Evolutionary conservation across 2,329 filamentous ascomycete genomes (phyloP).

Genomic region (Microdochium bolleyi): DNA sequence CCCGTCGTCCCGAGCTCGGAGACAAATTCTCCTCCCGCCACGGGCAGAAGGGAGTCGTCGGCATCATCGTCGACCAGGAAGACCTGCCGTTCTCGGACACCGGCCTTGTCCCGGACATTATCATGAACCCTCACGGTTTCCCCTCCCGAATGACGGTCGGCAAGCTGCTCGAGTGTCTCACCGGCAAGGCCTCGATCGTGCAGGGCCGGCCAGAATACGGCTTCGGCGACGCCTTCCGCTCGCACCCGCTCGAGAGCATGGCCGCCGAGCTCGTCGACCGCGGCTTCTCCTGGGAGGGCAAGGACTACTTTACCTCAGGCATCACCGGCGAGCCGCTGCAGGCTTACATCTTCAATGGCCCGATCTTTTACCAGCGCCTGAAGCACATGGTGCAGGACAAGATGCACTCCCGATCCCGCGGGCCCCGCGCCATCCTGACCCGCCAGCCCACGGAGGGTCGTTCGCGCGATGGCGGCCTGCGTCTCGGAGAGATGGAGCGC

Average conservation of each 20-base stretch:
- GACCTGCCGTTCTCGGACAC: conserved; percentile 93
- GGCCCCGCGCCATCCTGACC: conserved; percentile 84
- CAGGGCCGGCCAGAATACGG: conserved; percentile 84
- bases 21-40: conserved; percentile 99
- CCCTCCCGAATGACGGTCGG: conserved; percentile 99
- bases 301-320: conserved; percentile 91
- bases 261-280: conserved; percentile 74
- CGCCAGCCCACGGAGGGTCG: conserved; percentile 94
- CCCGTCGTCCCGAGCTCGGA: conserved; percentile 84
- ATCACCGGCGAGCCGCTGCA: conserved; percentile 92
- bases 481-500: conserved; percentile 96
- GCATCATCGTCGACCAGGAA: conserved; percentile 92
- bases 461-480: conserved; percentile 82
- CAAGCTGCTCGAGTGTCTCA: conserved; percentile 91
- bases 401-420: conserved; percentile 92
- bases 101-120: conserved; percentile 92
- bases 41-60: conserved; percentile 96
- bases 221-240: conserved; percentile 69
- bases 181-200: conserved; percentile 87
- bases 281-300: conserved; percentile 94
- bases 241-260: conserved; percentile 83
- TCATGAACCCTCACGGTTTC: conserved; percentile 99
- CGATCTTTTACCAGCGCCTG: conserved; percentile 98
- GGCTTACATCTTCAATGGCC: conserved; percentile 96
- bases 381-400: conserved; percentile 99